Evolutionary conservation across 75 land plant genomes (phyloP).

Genomic region (Sequoiadendron giganteum): DNA sequence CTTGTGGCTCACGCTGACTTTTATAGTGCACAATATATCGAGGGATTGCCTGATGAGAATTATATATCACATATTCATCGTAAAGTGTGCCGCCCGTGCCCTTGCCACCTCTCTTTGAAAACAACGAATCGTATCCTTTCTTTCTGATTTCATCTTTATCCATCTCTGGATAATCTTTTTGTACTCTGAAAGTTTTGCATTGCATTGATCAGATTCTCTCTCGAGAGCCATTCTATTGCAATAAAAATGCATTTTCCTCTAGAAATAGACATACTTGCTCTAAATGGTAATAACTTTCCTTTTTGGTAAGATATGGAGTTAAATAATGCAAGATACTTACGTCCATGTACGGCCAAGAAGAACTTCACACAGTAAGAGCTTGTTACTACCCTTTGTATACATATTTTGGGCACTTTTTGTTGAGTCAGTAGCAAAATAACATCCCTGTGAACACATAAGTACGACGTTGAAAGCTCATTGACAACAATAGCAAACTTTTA

Average conservation of each 20-base stretch:
- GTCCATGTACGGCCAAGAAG: slow-evolving; percentile 27
- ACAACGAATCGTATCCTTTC: slow-evolving; percentile 23
- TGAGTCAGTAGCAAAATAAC: slow-evolving; percentile 26
- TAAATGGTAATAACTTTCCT: neutral
- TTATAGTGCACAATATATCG: slow-evolving; percentile 21
- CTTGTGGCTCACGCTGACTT: neutral
- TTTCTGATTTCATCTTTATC: slow-evolving; percentile 6
- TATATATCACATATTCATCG: slow-evolving; percentile 17
- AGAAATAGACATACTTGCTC: neutral
- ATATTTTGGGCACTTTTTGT: slow-evolving; percentile 16
- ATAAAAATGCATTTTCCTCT: neutral
- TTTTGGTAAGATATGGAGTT: neutral
- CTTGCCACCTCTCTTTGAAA: slow-evolving; percentile 11
- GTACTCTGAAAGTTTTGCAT: neutral
- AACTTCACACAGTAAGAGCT: slow-evolving; percentile 23
- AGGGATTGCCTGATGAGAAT: slow-evolving; percentile 22
- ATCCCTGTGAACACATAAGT: slow-evolving; percentile 15
- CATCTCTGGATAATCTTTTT: slow-evolving; percentile 15
- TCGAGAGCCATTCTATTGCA: neutral
- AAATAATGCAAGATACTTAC: neutral
- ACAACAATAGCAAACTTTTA: neutral
- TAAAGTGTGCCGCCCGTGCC: slow-evolving; percentile 11
- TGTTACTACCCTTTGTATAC: slow-evolving; percentile 14
- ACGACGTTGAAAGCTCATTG: neutral
- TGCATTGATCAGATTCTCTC: neutral